Base-by-base conservation (phyloP, 768 basidiomycete genomes). In the Mrakia hoshinonis region DNA sequence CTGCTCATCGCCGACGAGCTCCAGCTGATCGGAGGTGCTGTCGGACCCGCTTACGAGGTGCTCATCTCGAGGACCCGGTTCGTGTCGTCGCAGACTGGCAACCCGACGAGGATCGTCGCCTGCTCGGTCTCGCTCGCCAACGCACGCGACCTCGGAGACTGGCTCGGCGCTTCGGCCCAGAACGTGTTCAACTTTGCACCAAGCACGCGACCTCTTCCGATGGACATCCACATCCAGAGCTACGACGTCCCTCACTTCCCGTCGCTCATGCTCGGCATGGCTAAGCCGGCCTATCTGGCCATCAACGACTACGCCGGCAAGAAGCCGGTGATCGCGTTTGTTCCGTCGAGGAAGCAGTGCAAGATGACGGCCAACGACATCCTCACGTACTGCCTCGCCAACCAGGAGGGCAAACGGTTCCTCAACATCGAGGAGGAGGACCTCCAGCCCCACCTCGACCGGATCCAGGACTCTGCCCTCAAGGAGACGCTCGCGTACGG, bases 161-260 rank as follows among this genome's bases (percentile, higher is more conserved):
- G 96, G 96, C 91, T 99, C 80, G 95, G 93, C 43, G 92, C 89
- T 0, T 89, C 89, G 0, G 87, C 89, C 3, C 93, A 96, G 77
- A 90, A 90, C 2, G 90, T 96, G 75, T 99, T 98, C 87, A 99
- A 97, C 81, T 96, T 99, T 80, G 89, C 93, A 0, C 93, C 94
- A 0, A 92, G 92, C 75, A 92, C 94, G 20, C 91, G 95, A n/a
- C 93, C 95, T 3, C 81, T 97, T 13, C 93, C 96, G 74, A 90
- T 99, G 87, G 92, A 97, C 71, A 93, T 99, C 61, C 94, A 98
- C 77, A 82, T 99, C 10, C 96, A 99, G 77, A 92, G 90, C 51
- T 99, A 96, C 83, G 86, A 85, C 34, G 91, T 93, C 58, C 91
- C 93, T n/a, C 96, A 98, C 77, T 96, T 95, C 86, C 93, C 96